A percentile compares a stretch with the other conserved stretches of the same genome.
Conservation (phyloP, 2,329 filamentous ascomycete genomes). For the Neoascochyta sp. region DNA sequence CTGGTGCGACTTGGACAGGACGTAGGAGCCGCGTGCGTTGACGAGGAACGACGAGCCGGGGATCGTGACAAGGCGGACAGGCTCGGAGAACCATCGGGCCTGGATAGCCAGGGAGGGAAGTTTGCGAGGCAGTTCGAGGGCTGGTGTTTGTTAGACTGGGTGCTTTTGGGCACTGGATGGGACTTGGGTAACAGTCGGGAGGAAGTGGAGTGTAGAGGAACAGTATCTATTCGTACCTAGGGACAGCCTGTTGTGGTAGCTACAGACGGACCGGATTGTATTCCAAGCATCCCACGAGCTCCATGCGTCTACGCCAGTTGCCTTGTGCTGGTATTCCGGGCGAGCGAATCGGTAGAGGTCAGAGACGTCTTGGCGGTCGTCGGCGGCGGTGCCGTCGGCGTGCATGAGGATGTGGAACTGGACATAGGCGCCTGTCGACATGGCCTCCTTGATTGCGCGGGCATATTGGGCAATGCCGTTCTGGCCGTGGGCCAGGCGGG, state of each 20-base stretch:
- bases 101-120: conserved; percentile 56
- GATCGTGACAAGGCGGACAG: conserved; percentile 55
- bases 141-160: too few species aligned
- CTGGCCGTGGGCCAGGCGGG: conserved; percentile 59
- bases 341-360: conserved; percentile 51
- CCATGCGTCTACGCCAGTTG: conserved; percentile 61
- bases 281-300: conserved; percentile 94
- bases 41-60: conserved; percentile 53
- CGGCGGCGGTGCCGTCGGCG: conserved; percentile 72
- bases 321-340: conserved; percentile 36
- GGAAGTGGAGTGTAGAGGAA: background rate
- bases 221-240: conserved; percentile 51
- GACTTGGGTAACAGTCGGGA: conserved; percentile 23
- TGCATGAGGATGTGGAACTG: conserved; percentile 77
- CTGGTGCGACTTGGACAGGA: conserved; percentile 57
- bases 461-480: conserved; percentile 69
- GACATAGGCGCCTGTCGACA: conserved; percentile 70
- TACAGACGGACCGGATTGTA: conserved; percentile 76
- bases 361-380: conserved; percentile 51
- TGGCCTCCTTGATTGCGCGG: conserved; percentile 74
- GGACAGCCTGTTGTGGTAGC: conserved; percentile 75
- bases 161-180: too few species aligned
- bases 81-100: conserved; percentile 62
- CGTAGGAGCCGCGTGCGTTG: conserved; percentile 57
- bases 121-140: conserved; percentile 56